phyloP scores from a whole-genome alignment of 306 rosid species.

The Quercus agrifolia region DNA sequence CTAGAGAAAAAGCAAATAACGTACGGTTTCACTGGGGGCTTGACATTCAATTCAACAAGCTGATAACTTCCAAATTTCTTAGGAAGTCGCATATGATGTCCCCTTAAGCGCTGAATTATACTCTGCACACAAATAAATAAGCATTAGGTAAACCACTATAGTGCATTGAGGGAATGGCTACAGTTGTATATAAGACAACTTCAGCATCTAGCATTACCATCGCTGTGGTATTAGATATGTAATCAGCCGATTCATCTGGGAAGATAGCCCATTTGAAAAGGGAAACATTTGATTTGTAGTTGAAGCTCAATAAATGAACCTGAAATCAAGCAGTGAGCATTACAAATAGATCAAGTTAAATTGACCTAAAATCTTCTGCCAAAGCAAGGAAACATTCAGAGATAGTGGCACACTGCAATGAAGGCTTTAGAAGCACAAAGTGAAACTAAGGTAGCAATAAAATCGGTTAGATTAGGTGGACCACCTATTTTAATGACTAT shows the following conservation, averaged over 20 bases:
- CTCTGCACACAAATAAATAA: constrained; percentile 41
- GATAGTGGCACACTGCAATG: background rate
- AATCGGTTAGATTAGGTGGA: background rate
- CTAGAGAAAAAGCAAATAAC: background rate
- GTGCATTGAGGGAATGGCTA: background rate
- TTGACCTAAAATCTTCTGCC: background rate
- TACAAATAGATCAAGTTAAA: background rate
- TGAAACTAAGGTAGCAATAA: background rate
- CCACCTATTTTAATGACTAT: background rate
- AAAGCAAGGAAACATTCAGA: background rate
- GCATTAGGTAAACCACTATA: constrained; percentile 6
- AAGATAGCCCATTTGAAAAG: constrained; percentile 59
- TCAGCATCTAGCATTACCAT: constrained; percentile 38
- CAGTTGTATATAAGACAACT: constrained; percentile 16
- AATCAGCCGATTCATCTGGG: constrained; percentile 49
- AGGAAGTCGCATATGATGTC: constrained; percentile 69
- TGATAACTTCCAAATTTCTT: constrained; percentile 58
- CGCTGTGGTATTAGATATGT: constrained; percentile 67
- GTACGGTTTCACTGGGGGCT: constrained; percentile 57
- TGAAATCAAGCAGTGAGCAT: constrained; percentile 35
- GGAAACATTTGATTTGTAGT: constrained; percentile 52
- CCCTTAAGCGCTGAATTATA: constrained; percentile 58
- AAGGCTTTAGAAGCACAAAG: background rate
- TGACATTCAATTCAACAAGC: constrained; percentile 55
- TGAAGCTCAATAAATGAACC: constrained; percentile 58